Base-by-base conservation (phyloP, 1,284 basidiomycete species). In the Melampsora americana region DNA sequence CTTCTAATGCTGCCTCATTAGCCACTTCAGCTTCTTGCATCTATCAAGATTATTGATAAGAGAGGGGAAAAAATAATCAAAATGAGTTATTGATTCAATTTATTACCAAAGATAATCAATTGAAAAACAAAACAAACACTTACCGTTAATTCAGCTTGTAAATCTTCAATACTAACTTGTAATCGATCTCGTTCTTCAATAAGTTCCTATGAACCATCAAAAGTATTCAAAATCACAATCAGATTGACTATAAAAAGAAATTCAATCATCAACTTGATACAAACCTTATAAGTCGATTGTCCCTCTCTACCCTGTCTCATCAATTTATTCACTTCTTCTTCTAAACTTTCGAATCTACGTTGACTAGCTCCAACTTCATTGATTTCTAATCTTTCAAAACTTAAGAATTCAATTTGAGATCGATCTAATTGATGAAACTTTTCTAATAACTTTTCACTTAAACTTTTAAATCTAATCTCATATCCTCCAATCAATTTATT, bases 401-500 rank as follows among this genome's bases (percentile, higher is more conserved):
- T 91, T 78, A 90, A 89, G 77, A 90, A 85, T 67, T 95, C 92
- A 48, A 90, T 81, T 80, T 90, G 85, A 20, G 86, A 86, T 80
- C 86, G 85, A 71, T 89, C 87, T 48, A 72, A 65, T 61, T 66
- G 35, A 18, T 28, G 46, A 39, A 72, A 60, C 53, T 93, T 87
- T 56, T 88, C 87, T 0, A 84, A 84, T 50, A 72, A 60, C 53
- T 93, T 87, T 56, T 88, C 87, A 0, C 84, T 84, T 50, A 95
- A 84, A 7, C 89, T 88, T 80, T 88, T 87, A 59, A 90, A 89
- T 18, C 95, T 88, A 50, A 87, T 87, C 81, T 92, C 88, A 83
- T 99, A 99, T 2, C 96, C 96, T 56, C 94, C 95, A 7, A 99
- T 87, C 28, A 89, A 87, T 79, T 95, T 89, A 16, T 86, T 87